phyloP scores from a whole-genome alignment of 768 basidiomycete genomes.

The Glaciozyma martinii region DNA sequence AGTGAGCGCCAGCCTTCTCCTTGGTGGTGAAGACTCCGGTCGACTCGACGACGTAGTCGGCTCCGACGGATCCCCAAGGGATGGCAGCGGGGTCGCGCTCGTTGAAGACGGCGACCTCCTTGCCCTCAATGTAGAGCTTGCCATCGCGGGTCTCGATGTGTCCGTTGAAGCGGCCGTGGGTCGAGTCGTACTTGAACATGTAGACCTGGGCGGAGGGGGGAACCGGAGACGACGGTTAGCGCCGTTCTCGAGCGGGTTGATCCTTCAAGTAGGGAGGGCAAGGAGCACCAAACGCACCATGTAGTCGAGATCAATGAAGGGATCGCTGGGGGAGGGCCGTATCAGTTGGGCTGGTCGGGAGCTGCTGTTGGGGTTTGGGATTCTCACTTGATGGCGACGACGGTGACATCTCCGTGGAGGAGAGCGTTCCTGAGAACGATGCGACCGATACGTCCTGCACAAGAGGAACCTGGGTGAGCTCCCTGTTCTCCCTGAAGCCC shows the following conservation, averaged over 20 bases:
- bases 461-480: background rate
- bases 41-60: conserved; percentile 91
- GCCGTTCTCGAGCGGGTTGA: background rate
- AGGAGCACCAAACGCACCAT: conserved; percentile 54
- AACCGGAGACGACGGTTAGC: background rate
- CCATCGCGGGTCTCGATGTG: conserved; percentile 69
- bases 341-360: background rate
- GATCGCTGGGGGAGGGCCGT: conserved; percentile 46
- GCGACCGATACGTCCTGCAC: conserved; percentile 92
- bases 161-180: conserved; percentile 87
- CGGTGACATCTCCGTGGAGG: conserved; percentile 38
- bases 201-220: conserved; percentile 54
- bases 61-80: conserved; percentile 68
- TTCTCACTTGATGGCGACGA: conserved; percentile 85
- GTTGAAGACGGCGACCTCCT: conserved; percentile 63
- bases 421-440: conserved; percentile 95
- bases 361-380: background rate
- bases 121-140: conserved; percentile 78
- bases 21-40: conserved; percentile 97
- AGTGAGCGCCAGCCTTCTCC: conserved; percentile 83
- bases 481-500: background rate
- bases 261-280: background rate
- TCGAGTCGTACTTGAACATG: conserved; percentile 97
- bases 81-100: conserved; percentile 84
- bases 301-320: conserved; percentile 94